Evolutionary conservation across 441 rosid species (phyloP), one percentile per base, ranked within the genome.

Genomic region (Erodium chrysanthum): DNA sequence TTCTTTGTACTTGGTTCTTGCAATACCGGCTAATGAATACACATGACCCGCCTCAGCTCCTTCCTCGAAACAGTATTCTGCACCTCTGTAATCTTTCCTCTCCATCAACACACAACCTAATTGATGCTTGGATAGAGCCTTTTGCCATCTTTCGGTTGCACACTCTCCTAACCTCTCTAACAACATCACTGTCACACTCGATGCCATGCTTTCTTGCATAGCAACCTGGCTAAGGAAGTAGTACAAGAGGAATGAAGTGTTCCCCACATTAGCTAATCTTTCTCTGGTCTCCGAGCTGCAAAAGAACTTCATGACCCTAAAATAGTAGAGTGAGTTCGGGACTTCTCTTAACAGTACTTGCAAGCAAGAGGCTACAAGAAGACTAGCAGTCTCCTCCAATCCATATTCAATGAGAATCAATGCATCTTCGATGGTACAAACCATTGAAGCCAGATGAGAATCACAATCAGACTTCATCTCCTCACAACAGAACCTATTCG

Each of bases 61-160:
- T 15, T 78, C 81, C 78, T 88, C 83, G 66, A 94, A 94, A 90
- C 90, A 90, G 22, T 78, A 77, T 70, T 90, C 86, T 17, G 99
- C 96, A 68, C 90, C 97, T 76, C 90, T 91, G 59, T 83, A 90
- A 73, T 94, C 99, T 74, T 79, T 81, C 79, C 96, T 86, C 75
- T 86, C 93, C 17, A 91, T 83, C 97, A 94, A 91, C 66, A 86
- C 96, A 54, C 84, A 96, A 50, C 99, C 97, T 66, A 91, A 66
- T 63, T 81, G 96, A 69, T 94, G 99, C 72, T 66, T 87, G 0
- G 96, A 94, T 29, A 90, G 86, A 75, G 88, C 96, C 65, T 85
- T 90, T 82, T 94, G 87, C 96, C 99, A 94, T 70, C 42, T 74
- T 56, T 88, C 86, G 0, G 71, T 74, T 0, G 96, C 94, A 54